A percentile compares a stretch with the other conserved stretches of the same genome.
Evolutionary conservation across 164 flowering plant species (phyloP).

Genomic region (Dillenia suffruticosa): DNA sequence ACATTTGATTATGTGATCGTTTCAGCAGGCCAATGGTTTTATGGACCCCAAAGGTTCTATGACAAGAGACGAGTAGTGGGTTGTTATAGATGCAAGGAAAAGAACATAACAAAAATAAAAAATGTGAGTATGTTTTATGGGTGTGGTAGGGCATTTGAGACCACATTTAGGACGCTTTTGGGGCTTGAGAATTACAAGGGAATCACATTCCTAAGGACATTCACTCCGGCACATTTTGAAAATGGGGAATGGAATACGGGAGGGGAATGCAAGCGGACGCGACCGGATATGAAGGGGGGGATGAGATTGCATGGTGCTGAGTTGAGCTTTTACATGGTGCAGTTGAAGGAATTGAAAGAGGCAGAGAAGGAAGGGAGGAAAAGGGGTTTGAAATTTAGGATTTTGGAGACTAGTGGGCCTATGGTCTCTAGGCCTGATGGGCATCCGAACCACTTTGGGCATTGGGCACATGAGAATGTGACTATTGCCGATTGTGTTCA

Average conservation of each 20-base stretch:
- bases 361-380: constrained; percentile 28
- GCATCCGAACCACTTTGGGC: constrained; percentile 41
- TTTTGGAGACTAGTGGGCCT: constrained; percentile 31
- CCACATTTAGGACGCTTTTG: constrained; percentile 23
- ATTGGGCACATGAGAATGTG: constrained; percentile 16
- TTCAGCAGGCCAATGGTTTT: constrained; percentile 55
- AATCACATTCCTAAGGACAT: constrained; percentile 33
- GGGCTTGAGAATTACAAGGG: constrained; percentile 29
- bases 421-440: constrained; percentile 61
- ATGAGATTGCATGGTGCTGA: constrained; percentile 17
- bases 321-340: constrained; percentile 27
- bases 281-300: constrained; percentile 26
- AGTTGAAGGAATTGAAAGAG: constrained; percentile 32
- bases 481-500: constrained; percentile 43
- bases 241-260: constrained; percentile 50
- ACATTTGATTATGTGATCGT: constrained; percentile 33
- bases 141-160: constrained; percentile 24
- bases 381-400: constrained; percentile 26
- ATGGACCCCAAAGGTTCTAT: constrained; percentile 27
- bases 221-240: constrained; percentile 45
- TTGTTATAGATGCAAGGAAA: constrained; percentile 9
- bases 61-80: constrained; percentile 18
- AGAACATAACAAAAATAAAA: constrained; percentile 3
- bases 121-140: no score
- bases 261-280: constrained; percentile 38